Conservation (phyloP, 805 yeast species). For the Yamadazyma insecticola region DNA sequence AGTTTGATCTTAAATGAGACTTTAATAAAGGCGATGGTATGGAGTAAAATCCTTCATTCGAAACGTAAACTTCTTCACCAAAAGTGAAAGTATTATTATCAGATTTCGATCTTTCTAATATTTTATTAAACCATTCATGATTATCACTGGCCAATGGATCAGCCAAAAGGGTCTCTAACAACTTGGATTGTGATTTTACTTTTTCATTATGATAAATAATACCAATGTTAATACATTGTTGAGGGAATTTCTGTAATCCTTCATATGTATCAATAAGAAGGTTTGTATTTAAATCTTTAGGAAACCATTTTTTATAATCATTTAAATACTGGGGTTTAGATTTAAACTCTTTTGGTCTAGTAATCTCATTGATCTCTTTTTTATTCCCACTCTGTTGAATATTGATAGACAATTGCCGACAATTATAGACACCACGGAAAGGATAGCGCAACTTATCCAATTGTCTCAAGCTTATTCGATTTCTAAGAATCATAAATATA, state of each 20-base stretch:
- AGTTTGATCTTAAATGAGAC: conserved; percentile 21
- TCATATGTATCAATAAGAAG: conserved; percentile 11
- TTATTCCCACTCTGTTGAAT: too few species aligned
- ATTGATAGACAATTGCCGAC: too few species aligned
- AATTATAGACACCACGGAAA: too few species aligned
- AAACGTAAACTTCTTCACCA: conserved; percentile 4
- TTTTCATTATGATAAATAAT: conserved; percentile 26
- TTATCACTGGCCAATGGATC: conserved; percentile 36
- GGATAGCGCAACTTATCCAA: too few species aligned
- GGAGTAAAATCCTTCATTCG: conserved; percentile 10
- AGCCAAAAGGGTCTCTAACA: conserved; percentile 33
- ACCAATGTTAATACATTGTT: conserved; percentile 25
- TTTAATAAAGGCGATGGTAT: conserved; percentile 29
- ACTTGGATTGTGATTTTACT: conserved; percentile 16
- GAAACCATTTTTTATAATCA: conserved; percentile 10
- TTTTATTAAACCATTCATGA: conserved; percentile 25
- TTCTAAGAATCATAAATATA: too few species aligned
- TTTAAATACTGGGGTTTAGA: conserved; percentile 6
- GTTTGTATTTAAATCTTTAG: conserved; percentile 8
- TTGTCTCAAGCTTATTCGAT: too few species aligned
- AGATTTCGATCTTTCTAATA: conserved; percentile 16
- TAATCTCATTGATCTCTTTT: too few species aligned
- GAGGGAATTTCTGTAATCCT: conserved; percentile 9
- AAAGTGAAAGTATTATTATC: conserved; percentile 18
- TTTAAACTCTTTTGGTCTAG: conserved; percentile 1